phyloP scores from a whole-genome alignment of 2,329 filamentous ascomycete species.

The Falciphora oryzae region DNA sequence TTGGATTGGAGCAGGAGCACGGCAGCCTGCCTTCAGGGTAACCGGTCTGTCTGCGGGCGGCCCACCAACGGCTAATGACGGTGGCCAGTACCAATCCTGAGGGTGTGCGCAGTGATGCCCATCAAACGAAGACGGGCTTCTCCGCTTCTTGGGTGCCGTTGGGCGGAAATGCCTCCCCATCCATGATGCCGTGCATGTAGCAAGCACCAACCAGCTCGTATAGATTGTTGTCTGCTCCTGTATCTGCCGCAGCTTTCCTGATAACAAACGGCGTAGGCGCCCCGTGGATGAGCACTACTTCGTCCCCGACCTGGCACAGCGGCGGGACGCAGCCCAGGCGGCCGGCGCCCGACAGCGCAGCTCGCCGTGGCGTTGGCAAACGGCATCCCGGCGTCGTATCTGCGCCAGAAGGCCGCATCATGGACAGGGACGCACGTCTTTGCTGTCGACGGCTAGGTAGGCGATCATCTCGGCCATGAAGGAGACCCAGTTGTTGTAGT shows the following conservation, averaged over 20 bases:
- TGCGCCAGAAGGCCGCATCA: neutral
- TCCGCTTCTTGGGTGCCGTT: neutral
- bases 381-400: neutral
- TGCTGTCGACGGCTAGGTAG: neutral
- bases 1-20: neutral
- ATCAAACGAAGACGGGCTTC: neutral
- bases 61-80: neutral
- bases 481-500: neutral
- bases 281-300: conserved; percentile 1
- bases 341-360: neutral
- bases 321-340: neutral
- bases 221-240: neutral
- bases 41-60: neutral
- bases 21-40: neutral
- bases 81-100: neutral
- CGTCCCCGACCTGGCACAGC: neutral
- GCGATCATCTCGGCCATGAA: neutral
- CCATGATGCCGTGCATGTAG: conserved; percentile 3
- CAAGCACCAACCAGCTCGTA: conserved; percentile 1
- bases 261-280: neutral
- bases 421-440: neutral
- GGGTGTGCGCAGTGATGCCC: neutral
- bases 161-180: neutral
- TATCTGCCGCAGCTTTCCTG: neutral
- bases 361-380: conserved; percentile 3